These are phyloP conservation scores for Cynanchum wilfordii DNA, from an alignment of 257 asterid genomes.

Conservation along the genomic window DNA sequence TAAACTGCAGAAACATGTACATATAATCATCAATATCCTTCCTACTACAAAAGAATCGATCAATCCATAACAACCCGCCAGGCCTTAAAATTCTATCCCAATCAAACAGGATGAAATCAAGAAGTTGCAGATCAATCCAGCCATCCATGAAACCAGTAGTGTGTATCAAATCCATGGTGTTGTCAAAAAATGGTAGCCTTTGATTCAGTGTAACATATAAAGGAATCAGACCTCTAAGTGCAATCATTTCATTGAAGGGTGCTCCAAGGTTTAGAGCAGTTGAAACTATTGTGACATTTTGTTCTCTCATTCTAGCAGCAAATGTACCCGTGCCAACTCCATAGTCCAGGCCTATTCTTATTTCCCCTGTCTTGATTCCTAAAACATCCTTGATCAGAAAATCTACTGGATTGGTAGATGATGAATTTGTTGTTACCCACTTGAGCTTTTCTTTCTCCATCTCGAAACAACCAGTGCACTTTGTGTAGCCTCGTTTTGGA, in stretches of 20 bases:
- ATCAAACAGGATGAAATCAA: conserved; percentile 77
- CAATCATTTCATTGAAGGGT: conserved; percentile 80
- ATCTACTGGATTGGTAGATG: conserved; percentile 31
- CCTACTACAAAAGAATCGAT: conserved; percentile 73
- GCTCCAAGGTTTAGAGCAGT: conserved; percentile 83
- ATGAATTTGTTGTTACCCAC: conserved; percentile 47
- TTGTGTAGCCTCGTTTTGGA: conserved; percentile 58
- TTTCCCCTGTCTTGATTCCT: conserved; percentile 50
- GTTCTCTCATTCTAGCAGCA: conserved; percentile 81
- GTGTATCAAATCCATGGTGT: conserved; percentile 88
- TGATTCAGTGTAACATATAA: conserved; percentile 67
- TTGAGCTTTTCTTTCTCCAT: conserved; percentile 76
- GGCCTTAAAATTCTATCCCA: conserved; percentile 92
- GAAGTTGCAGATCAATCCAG: conserved; percentile 70
- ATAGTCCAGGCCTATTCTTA: conserved; percentile 66
- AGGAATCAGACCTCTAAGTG: conserved; percentile 75
- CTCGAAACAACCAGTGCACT: conserved; percentile 77
- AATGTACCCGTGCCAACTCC: conserved; percentile 85
- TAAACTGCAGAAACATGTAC: conserved; percentile 89
- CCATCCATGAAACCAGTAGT: conserved; percentile 84
- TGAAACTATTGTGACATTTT: conserved; percentile 61
- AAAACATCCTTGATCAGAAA: conserved; percentile 52
- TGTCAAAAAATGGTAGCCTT: conserved; percentile 82
- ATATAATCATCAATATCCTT: conserved; percentile 70
- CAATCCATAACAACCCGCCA: conserved; percentile 84